Base-by-base conservation (phyloP, 1,284 basidiomycete species). In the Cryptococcus sp. region DNA sequence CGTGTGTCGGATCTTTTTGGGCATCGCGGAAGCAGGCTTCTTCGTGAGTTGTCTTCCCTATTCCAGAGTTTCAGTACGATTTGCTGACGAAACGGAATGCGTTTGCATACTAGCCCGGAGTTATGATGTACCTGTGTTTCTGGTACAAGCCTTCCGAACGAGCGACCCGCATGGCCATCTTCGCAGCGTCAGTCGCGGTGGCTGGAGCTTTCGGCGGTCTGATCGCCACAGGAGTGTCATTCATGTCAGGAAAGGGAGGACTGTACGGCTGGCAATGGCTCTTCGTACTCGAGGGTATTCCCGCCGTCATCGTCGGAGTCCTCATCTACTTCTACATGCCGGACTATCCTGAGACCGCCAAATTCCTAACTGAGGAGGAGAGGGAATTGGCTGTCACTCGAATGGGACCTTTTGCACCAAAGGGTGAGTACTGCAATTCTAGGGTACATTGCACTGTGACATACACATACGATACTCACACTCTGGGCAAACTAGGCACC, bases 321-420 rank as follows among this genome's bases (percentile, higher is more conserved):
- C 45, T 81, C 19, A 70, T 81, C 45, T 78, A 67, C 56, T 78
- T 80, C 55, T 68, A 75, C 65, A 73, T 82, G n/a, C 81, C 81
- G 15, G 80, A 83, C 66, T 83, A 77, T 60, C 81, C 81, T 0
- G 80, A 82, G 66, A 81, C 80, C 7, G 80, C 79, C 22, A 66
- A 64, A 25, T 83, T 86, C 72, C 76, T 93, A 47, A 87, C 82
- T 38, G 86, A 88, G 60, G 80, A 84, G 10, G 88, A 93, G 71
- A 84, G 89, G 8, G 81, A 82, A 54, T 77, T 93, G 31, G 88
- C 88, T 0, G 62, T 89, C 23, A 84, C 84, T 17, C 83, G 90
- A 50, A 86, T 89, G 82, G 90, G 88, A 64, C 81, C 86, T 54
- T 84, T 84, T 23, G 84, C 85, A 0, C 84, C 84, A 55, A 84